phyloP scores from a whole-genome alignment of 2,329 filamentous ascomycete species.

The Podosphaera fusca region DNA sequence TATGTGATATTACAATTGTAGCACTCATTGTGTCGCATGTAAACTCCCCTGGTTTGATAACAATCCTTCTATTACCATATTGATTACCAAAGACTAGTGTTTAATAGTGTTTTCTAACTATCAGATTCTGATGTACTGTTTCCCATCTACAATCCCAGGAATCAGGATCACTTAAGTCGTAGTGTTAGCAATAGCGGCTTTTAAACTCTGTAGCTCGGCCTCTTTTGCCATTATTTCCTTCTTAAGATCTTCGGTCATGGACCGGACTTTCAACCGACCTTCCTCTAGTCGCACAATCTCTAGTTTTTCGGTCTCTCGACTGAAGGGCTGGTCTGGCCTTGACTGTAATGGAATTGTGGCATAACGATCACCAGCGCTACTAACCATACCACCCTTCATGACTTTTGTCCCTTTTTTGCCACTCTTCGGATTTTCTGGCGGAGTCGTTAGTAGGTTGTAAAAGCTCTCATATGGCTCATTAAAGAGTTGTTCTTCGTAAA shows the following conservation, averaged over 20 bases:
- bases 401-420: slow-evolving; percentile 32
- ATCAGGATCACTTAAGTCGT: background rate
- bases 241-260: slow-evolving; percentile 14
- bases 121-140: too few species aligned
- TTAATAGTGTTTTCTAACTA: too few species aligned
- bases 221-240: slow-evolving; percentile 11
- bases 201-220: slow-evolving; percentile 8
- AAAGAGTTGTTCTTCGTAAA: slow-evolving; percentile 86
- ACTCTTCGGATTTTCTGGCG: slow-evolving; percentile 26
- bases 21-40: too few species aligned
- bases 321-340: slow-evolving; percentile 48
- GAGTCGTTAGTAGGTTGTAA: slow-evolving; percentile 63
- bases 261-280: slow-evolving; percentile 38
- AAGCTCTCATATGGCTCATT: slow-evolving; percentile 91
- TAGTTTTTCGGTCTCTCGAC: slow-evolving; percentile 41
- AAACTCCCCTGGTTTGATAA: too few species aligned
- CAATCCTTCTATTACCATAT: too few species aligned
- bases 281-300: slow-evolving; percentile 38
- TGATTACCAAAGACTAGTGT: too few species aligned
- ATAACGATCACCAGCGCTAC: slow-evolving; percentile 31
- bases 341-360: slow-evolving; percentile 52
- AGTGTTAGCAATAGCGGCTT: background rate
- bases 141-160: too few species aligned
- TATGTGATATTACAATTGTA: too few species aligned
- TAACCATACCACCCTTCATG: slow-evolving; percentile 17